These are phyloP conservation scores for Mortierella sp. DNA, from an alignment of 371 early-diverging fungal species.

Conservation along the genomic window DNA sequence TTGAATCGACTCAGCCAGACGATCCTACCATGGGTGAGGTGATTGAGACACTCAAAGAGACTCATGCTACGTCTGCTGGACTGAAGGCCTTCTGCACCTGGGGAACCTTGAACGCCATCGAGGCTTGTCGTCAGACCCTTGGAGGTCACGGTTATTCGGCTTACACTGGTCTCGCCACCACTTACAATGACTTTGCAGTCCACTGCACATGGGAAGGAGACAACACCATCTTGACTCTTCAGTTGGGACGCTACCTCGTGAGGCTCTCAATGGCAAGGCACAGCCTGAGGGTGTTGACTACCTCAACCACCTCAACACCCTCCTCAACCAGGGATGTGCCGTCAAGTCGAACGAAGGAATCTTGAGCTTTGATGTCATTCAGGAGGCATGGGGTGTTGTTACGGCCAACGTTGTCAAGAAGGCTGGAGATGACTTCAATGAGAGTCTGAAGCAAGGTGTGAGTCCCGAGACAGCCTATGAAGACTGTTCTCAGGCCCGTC, in stretches of 20 bases:
- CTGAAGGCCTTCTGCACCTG: conserved; percentile 95
- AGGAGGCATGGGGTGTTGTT: conserved; percentile 87
- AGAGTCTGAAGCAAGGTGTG: conserved; percentile 71
- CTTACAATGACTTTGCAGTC: conserved; percentile 91
- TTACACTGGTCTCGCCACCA: conserved; percentile 88
- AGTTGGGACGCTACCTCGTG: conserved; percentile 92
- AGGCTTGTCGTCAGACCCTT: conserved; percentile 89
- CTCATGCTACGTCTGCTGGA: conserved; percentile 92
- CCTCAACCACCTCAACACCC: conserved; percentile 67
- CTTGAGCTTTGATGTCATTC: conserved; percentile 69
- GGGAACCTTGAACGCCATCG: conserved; percentile 83
- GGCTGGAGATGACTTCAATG: conserved; percentile 83
- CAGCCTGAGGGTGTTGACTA: conserved; percentile 85
- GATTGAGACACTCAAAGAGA: conserved; percentile 85
- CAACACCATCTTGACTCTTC: conserved; percentile 91
- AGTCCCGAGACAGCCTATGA: conserved; percentile 85
- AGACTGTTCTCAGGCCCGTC: conserved; percentile 83
- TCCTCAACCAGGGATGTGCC: conserved; percentile 64
- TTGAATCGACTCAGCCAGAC: conserved; percentile 73
- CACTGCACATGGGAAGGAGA: conserved; percentile 96
- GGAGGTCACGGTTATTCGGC: conserved; percentile 96
- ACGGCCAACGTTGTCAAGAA: conserved; percentile 86
- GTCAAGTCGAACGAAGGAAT: conserved; percentile 69
- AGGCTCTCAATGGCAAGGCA: conserved; percentile 78
- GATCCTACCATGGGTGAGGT: conserved; percentile 75